These are phyloP conservation scores for Alnus rubra DNA, from an alignment of 306 rosid genomes.

Conservation along the genomic window DNA sequence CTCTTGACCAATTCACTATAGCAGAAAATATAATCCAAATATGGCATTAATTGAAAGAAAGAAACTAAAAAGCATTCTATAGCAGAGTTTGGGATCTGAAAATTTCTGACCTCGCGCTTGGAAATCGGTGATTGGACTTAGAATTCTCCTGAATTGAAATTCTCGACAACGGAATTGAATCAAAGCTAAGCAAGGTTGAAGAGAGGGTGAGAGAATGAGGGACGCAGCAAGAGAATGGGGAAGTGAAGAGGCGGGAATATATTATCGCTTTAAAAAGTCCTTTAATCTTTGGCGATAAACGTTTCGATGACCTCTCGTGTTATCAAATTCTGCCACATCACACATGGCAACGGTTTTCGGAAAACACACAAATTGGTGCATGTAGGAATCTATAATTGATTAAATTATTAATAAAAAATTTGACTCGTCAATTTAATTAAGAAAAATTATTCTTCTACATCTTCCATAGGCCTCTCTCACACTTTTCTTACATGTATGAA, in stretches of 20 bases:
- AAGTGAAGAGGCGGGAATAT: slow-evolving; percentile 32
- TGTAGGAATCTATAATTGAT: no score
- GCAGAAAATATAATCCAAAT: not conserved
- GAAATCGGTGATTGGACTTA: not conserved
- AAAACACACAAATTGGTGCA: no score
- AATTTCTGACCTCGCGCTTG: slow-evolving; percentile 13
- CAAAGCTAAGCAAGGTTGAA: not conserved
- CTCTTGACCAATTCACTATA: not conserved
- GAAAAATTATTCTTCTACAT: no score
- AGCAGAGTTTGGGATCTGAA: not conserved
- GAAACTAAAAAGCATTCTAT: not conserved
- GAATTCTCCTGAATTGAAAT: not conserved
- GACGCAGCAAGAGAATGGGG: not conserved
- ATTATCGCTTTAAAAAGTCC: not conserved
- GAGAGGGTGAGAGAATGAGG: not conserved
- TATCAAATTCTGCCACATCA: not conserved
- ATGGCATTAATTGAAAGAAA: not conserved
- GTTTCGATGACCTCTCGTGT: slow-evolving; percentile 5
- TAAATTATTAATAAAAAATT: no score
- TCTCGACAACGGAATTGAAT: not conserved
- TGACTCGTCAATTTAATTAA: no score
- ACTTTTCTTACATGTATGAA: no score
- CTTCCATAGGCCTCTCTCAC: no score
- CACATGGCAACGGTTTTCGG: no score
- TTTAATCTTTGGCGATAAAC: not conserved